phyloP scores from a whole-genome alignment of 306 rosid genomes.

The Trifolium subterraneum region DNA sequence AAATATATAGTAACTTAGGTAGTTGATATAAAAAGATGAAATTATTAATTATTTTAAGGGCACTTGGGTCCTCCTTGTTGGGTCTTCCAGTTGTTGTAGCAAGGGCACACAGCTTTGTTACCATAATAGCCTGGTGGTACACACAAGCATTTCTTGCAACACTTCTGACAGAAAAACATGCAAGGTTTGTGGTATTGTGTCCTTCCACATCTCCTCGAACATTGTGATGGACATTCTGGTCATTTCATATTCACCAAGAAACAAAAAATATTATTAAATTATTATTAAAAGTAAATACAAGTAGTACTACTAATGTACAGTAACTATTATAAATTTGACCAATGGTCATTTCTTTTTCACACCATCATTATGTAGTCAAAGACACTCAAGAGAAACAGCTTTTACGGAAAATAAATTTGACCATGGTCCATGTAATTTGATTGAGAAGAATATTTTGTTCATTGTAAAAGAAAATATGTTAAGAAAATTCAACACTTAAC shows the following conservation, averaged over 20 bases:
- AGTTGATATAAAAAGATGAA: background rate
- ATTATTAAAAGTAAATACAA: background rate
- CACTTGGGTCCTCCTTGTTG: slow-evolving; percentile 52
- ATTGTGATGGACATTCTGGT: slow-evolving; percentile 54
- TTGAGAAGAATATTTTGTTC: background rate
- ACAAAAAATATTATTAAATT: background rate
- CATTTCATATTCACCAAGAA: slow-evolving; percentile 22
- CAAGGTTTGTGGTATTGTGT: slow-evolving; percentile 54
- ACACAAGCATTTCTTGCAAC: slow-evolving; percentile 48
- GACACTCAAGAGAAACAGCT: slow-evolving; percentile 9
- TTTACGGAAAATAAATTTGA: slow-evolving; percentile 16
- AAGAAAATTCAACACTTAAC: too few relatives aligned
- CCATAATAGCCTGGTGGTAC: slow-evolving; percentile 52
- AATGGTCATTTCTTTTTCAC: slow-evolving; percentile 24
- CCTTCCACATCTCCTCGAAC: slow-evolving; percentile 47
- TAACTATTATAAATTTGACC: background rate
- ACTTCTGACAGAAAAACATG: slow-evolving; percentile 55
- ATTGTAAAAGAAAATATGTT: background rate
- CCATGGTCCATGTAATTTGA: slow-evolving; percentile 37
- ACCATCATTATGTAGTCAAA: slow-evolving; percentile 4
- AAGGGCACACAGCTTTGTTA: slow-evolving; percentile 51
- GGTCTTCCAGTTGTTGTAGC: slow-evolving; percentile 56
- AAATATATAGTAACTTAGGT: background rate
- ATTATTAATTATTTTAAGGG: slow-evolving; percentile 34
- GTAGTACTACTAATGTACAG: too few relatives aligned